Conservation (phyloP, 345 rosid species). For the Eucalyptus curtisii region DNA sequence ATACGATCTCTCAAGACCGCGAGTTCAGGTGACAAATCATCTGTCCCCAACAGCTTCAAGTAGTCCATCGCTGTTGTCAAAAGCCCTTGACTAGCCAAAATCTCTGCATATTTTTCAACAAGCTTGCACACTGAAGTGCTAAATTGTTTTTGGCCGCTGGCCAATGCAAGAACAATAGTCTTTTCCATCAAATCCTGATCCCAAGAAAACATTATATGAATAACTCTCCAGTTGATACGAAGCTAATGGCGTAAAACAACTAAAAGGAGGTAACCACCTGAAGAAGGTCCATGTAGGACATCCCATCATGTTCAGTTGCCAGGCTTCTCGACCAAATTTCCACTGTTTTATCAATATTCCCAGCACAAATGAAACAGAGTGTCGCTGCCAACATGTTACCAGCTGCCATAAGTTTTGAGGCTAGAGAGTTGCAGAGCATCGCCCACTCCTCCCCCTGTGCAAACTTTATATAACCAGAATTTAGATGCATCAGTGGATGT, state of each 20-base stretch:
- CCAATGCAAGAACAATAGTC: conserved; percentile 93
- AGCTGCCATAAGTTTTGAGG: conserved; percentile 65
- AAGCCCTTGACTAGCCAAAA: conserved; percentile 95
- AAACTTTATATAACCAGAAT: conserved; percentile 25
- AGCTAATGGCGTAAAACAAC: background rate
- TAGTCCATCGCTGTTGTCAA: conserved; percentile 80
- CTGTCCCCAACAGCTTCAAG: conserved; percentile 83
- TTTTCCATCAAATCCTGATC: conserved; percentile 97
- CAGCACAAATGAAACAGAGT: conserved; percentile 92
- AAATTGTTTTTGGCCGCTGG: conserved; percentile 84
- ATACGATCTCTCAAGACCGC: conserved; percentile 74
- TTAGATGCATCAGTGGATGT: background rate
- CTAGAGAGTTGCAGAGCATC: conserved; percentile 69
- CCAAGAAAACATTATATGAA: conserved; percentile 1
- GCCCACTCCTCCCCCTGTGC: conserved; percentile 91
- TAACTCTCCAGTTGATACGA: background rate
- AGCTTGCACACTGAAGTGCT: conserved; percentile 90
- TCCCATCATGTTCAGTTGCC: conserved; percentile 48
- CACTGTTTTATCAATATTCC: conserved; percentile 95
- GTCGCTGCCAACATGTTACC: conserved; percentile 88
- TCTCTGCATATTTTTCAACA: conserved; percentile 96
- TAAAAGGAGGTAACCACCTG: conserved; percentile 48
- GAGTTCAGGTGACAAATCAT: conserved; percentile 84
- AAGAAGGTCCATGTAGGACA: conserved; percentile 80
- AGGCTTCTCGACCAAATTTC: conserved; percentile 97